Base-by-base conservation (phyloP, 192 early-diverging fungal genomes). In the Umbelopsis sp. region DNA sequence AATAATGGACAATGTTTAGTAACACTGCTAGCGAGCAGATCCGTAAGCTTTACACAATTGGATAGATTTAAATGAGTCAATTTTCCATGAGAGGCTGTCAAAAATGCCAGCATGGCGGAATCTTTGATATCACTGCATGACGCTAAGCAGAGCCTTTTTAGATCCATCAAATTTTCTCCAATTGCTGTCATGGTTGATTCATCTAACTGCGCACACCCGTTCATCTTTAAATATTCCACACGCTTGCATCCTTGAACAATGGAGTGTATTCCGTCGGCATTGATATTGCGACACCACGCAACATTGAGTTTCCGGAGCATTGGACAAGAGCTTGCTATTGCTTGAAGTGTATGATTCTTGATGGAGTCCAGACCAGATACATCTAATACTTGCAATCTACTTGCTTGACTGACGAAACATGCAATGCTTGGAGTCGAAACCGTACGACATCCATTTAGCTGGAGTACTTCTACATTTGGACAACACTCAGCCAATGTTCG, bases 241-340 rank as follows among this genome's bases (percentile, higher is more conserved):
- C 62, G 67, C 20, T 77, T 70, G 69, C 81, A 86, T 20, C 79
- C 73, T 17, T 74, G 52, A 0, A 71, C 74, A 26, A 82, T 43
- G 2, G 71, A 53, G 4, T 72, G 68, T 2, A 86, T 66, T 3
- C 82, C 85, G 8, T 67, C 49, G 0, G 78, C 80, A 2, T 79
- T 79, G 62, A 86, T 84, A 43, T 84, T 78, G 8, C 78, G 75
- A 45, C 85, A 86, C 85, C 85, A 86, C 2, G 79, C 77, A 4
- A 86, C 29, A 45, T 86, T 84, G 6, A 86, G 70, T 41, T 70
- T 71, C 41, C 77, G 74, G 4, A 86, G 68, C 8, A 71, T 56
- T 0, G 77, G 79, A 31, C 81, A 81, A 11, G 67, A 79, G 47
- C 71, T 69, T 0, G 77, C 73, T 45, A 81, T 74, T 68, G 74